Percentiles rank a stretch among this genome's conserved stretches.
Conservation (phyloP, 306 rosid species). For the Dalbergia cochinchinensis region DNA sequence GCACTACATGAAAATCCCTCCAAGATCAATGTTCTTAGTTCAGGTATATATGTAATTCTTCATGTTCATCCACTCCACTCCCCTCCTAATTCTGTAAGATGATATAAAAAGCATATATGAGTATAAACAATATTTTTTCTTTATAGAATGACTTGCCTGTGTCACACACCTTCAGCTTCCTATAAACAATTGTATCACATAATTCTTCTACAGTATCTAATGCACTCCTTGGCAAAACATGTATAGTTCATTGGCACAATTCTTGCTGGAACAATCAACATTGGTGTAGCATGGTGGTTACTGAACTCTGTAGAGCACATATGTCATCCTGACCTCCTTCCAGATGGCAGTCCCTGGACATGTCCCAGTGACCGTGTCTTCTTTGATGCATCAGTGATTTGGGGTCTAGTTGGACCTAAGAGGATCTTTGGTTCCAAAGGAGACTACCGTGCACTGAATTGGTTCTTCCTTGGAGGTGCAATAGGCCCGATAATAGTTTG, state of each 20-base stretch:
- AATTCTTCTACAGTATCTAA: neutral
- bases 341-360: constrained; percentile 74
- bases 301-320: constrained; percentile 53
- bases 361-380: constrained; percentile 75
- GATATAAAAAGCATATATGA: too few species aligned
- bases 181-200: neutral
- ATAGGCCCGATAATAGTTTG: constrained; percentile 70
- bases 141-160: neutral
- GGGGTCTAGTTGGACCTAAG: constrained; percentile 80
- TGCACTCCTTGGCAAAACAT: constrained; percentile 9
- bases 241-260: constrained; percentile 65
- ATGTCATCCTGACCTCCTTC: constrained; percentile 59
- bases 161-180: neutral
- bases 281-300: constrained; percentile 73
- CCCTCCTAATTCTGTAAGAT: too few species aligned
- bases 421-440: constrained; percentile 67
- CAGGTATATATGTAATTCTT: constrained; percentile 54
- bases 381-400: constrained; percentile 84
- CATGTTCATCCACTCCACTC: neutral
- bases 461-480: constrained; percentile 84
- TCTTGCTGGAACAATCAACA: constrained; percentile 71
- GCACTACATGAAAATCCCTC: constrained; percentile 88
- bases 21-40: constrained; percentile 83
- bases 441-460: constrained; percentile 68
- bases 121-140: too few species aligned